These are phyloP conservation scores for Botryotinia calthae DNA, from an alignment of 2,329 filamentous ascomycete species.

Conservation along the genomic window DNA sequence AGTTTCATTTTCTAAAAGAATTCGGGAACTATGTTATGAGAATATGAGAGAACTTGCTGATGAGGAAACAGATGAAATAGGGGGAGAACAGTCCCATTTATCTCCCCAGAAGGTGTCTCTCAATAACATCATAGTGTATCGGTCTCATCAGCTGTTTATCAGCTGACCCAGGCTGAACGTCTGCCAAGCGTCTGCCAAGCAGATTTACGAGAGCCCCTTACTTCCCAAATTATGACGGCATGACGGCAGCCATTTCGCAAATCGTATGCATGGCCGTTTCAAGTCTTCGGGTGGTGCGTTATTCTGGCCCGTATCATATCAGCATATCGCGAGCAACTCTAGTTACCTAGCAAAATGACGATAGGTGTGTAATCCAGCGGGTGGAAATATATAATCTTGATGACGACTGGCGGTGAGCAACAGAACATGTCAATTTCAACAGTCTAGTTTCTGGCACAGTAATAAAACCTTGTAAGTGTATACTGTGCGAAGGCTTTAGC, in stretches of 20 bases:
- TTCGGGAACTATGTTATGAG: neutral
- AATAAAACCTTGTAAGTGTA: neutral
- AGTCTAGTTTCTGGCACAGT: neutral
- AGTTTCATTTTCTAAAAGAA: slow-evolving; percentile 9
- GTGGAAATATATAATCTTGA: neutral
- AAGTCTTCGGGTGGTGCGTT: neutral
- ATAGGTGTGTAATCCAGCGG: neutral
- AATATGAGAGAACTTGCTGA: neutral
- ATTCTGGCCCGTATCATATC: neutral
- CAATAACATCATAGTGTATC: neutral
- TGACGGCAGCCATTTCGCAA: neutral
- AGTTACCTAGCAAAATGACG: neutral
- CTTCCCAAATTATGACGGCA: neutral
- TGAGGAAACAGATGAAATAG: neutral
- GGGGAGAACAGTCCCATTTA: neutral
- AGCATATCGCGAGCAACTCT: neutral
- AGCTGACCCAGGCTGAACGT: slow-evolving; percentile 8
- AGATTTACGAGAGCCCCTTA: slow-evolving; percentile 15
- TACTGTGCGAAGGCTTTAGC: no score
- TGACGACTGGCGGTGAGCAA: neutral
- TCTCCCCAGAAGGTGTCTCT: neutral
- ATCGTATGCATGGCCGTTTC: neutral
- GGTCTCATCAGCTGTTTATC: slow-evolving; percentile 14
- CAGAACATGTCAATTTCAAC: neutral
- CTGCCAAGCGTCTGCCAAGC: slow-evolving; percentile 17